phyloP scores from a whole-genome alignment of 1,284 basidiomycete species.

The Cryptococcus hybrid region DNA sequence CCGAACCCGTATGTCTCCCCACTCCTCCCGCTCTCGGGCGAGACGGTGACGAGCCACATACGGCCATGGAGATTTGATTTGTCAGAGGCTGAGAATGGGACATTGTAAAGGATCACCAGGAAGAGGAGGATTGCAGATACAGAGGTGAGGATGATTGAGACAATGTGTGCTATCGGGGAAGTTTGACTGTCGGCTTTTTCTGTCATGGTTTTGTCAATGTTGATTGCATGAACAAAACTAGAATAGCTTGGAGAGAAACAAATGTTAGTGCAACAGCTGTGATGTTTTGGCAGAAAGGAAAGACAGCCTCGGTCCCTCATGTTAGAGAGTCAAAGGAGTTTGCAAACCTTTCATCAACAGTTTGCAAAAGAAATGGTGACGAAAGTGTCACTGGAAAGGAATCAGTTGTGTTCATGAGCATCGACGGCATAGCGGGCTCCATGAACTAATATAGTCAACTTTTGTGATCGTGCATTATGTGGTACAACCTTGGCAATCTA shows the following conservation, averaged over 20 bases:
- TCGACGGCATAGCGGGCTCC: too few relatives aligned
- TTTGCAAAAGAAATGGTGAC: too few relatives aligned
- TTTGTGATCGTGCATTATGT: too few relatives aligned
- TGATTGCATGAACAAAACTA: background rate
- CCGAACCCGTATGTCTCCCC: slow-evolving; percentile 4
- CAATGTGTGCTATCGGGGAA: slow-evolving; percentile 1
- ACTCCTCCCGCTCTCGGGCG: background rate
- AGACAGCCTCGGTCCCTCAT: background rate
- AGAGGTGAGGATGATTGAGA: slow-evolving; percentile 2
- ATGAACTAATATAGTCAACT: too few relatives aligned
- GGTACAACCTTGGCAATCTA: too few relatives aligned
- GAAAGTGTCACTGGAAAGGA: too few relatives aligned
- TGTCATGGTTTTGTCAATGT: background rate
- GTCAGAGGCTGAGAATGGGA: slow-evolving; percentile 5
- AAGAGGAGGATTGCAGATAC: slow-evolving; percentile 5
- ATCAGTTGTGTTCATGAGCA: too few relatives aligned
- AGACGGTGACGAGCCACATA: slow-evolving; percentile 5
- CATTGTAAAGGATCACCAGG: slow-evolving; percentile 8
- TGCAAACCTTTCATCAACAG: too few relatives aligned
- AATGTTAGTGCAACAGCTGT: background rate
- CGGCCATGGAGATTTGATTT: background rate
- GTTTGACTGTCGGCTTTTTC: slow-evolving; percentile 3
- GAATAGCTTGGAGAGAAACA: background rate
- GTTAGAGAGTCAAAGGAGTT: background rate
- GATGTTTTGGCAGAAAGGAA: background rate